Conservation (phyloP, 345 rosid species). For the Stellera chamaejasme region DNA sequence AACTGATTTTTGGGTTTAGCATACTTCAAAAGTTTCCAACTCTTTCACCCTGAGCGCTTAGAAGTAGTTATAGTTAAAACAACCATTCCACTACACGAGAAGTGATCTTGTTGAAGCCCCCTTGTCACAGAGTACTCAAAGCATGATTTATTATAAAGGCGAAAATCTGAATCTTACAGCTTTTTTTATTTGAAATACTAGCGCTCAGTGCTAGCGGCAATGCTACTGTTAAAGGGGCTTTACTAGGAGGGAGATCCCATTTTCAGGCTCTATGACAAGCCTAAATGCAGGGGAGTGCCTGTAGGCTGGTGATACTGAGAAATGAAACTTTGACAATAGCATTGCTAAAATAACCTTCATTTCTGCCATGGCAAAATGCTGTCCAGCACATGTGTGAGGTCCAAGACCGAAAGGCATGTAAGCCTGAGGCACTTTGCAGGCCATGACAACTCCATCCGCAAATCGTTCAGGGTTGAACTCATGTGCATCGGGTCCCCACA, state of each 20-base stretch:
- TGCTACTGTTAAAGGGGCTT: neutral
- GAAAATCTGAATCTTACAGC: too few relatives aligned
- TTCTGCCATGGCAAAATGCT: conserved; percentile 38
- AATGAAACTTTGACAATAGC: conserved; percentile 26
- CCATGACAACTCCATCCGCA: conserved; percentile 24
- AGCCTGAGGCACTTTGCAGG: conserved; percentile 35
- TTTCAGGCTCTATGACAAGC: conserved; percentile 25
- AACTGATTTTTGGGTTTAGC: too few relatives aligned
- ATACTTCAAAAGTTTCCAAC: too few relatives aligned
- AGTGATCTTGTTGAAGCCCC: too few relatives aligned
- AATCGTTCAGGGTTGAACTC: conserved; percentile 40
- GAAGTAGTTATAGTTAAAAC: too few relatives aligned
- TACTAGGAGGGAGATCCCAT: conserved; percentile 17
- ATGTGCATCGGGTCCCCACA: conserved; percentile 35
- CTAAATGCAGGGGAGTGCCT: conserved; percentile 30
- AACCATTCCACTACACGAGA: too few relatives aligned
- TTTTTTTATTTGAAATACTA: too few relatives aligned
- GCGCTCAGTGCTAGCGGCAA: too few relatives aligned
- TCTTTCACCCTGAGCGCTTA: too few relatives aligned
- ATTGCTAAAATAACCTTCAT: conserved; percentile 29
- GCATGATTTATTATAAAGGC: too few relatives aligned
- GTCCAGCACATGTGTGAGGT: conserved; percentile 34
- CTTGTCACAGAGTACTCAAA: too few relatives aligned
- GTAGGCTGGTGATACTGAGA: conserved; percentile 32
- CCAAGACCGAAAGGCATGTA: conserved; percentile 38